A percentile compares a stretch with the other conserved stretches of the same genome.
These are phyloP conservation scores for Bipolaris cookei DNA, from an alignment of 2,329 filamentous ascomycete genomes.

Conservation along the genomic window DNA sequence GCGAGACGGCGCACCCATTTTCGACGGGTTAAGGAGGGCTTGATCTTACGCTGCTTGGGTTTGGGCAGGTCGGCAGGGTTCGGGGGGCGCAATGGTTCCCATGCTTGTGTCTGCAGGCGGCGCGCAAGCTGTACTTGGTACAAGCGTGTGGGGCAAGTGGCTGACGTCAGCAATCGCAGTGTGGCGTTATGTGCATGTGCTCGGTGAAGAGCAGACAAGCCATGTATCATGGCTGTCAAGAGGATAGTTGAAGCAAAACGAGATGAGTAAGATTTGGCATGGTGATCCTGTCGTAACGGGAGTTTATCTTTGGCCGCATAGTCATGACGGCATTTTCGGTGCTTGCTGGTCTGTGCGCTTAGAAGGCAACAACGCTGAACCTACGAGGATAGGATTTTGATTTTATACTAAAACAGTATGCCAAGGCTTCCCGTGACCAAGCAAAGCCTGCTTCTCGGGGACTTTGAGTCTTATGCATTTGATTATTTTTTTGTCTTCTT, in stretches of 20 bases:
- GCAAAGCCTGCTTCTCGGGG: neutral
- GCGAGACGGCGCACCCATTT: constrained; percentile 80
- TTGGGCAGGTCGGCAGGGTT: constrained; percentile 76
- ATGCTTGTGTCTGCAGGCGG: constrained; percentile 45
- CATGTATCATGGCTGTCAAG: constrained; percentile 48
- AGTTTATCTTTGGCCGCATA: constrained; percentile 19
- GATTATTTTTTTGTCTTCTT: neutral
- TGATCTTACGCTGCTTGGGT: constrained; percentile 60
- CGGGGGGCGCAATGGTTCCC: constrained; percentile 65
- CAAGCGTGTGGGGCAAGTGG: constrained; percentile 17
- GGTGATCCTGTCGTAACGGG: constrained; percentile 7
- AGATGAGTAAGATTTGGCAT: constrained; percentile 40
- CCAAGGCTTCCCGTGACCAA: neutral
- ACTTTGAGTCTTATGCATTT: neutral
- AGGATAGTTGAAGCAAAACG: constrained; percentile 5
- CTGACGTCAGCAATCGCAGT: constrained; percentile 30
- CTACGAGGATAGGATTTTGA: neutral
- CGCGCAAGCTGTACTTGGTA: constrained; percentile 29
- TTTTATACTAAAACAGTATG: too few species aligned
- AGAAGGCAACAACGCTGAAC: neutral
- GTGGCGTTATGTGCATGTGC: constrained; percentile 30
- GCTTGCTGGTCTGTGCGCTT: constrained; percentile 17
- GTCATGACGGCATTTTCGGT: constrained; percentile 35
- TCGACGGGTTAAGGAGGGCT: constrained; percentile 71
- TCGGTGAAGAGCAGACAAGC: constrained; percentile 45